Conservation (phyloP, 2,329 filamentous ascomycete species). For the Neopestalotiopsis clavispora region DNA sequence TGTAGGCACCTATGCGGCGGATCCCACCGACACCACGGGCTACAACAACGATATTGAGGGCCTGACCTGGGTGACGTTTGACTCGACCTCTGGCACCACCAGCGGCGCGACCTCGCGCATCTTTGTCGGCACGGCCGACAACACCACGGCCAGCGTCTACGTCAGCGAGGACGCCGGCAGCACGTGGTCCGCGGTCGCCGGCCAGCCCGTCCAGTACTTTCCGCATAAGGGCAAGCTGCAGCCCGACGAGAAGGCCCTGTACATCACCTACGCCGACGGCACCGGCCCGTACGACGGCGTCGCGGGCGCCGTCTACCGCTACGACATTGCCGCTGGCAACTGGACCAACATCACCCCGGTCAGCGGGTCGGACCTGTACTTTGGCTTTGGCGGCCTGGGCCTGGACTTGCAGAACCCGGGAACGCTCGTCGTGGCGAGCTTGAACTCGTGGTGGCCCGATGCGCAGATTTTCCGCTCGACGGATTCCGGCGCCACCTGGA, state of each 20-base stretch:
- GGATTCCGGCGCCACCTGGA: slow-evolving; percentile 60
- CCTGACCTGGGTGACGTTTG: slow-evolving; percentile 59
- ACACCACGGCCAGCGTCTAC: slow-evolving; percentile 56
- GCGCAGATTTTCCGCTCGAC: slow-evolving; percentile 60
- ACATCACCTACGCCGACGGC: slow-evolving; percentile 60
- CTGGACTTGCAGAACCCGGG: slow-evolving; percentile 59
- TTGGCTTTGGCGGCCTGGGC: slow-evolving; percentile 60
- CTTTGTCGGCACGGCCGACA: slow-evolving; percentile 61
- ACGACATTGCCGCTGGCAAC: slow-evolving; percentile 50
- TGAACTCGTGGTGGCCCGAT: slow-evolving; percentile 66
- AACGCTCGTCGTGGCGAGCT: slow-evolving; percentile 58
- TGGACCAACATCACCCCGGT: slow-evolving; percentile 64
- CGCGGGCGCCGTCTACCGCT: slow-evolving; percentile 57
- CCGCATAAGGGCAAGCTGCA: slow-evolving; percentile 60
- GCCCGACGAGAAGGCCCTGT: slow-evolving; percentile 56
- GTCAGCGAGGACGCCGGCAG: slow-evolving; percentile 57
- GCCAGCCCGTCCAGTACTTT: slow-evolving; percentile 55
- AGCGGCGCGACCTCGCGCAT: slow-evolving; percentile 58
- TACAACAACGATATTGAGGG: slow-evolving; percentile 53
- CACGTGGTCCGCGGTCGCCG: slow-evolving; percentile 56
- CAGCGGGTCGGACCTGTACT: slow-evolving; percentile 49
- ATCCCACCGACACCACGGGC: slow-evolving; percentile 49
- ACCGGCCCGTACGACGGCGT: slow-evolving; percentile 63
- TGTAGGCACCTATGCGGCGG: slow-evolving; percentile 51
- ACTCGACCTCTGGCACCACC: slow-evolving; percentile 51